Percentiles rank a stretch among this genome's conserved stretches.
Evolutionary conservation across 2,329 filamentous ascomycete genomes (phyloP).

Genomic region (Sclerotinia nivalis): DNA sequence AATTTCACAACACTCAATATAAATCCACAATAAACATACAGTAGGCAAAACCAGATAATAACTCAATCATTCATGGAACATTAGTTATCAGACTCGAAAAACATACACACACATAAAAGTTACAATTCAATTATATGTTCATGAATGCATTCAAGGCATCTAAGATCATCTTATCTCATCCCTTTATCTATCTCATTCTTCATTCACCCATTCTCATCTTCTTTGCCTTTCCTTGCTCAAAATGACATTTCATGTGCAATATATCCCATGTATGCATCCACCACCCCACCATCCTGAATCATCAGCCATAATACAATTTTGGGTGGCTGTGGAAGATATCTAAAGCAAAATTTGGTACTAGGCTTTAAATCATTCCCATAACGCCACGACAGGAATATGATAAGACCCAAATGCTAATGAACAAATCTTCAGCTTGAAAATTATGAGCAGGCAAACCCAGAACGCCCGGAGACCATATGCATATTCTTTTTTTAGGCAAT

Average conservation of each 20-base stretch:
- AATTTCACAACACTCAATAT: too few relatives aligned
- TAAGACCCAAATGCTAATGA: constrained; percentile 25
- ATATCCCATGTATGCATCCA: constrained; percentile 8
- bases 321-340: constrained; percentile 22
- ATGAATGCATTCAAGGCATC: constrained; percentile 26
- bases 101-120: not conserved
- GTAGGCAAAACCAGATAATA: not conserved
- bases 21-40: not conserved
- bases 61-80: not conserved
- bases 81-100: not conserved
- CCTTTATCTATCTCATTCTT: constrained; percentile 17
- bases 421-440: constrained; percentile 24
- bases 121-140: constrained; percentile 24
- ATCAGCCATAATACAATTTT: constrained; percentile 29
- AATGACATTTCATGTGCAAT: constrained; percentile 9
- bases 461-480: constrained; percentile 25
- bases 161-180: constrained; percentile 22
- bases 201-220: constrained; percentile 9
- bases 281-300: constrained; percentile 17
- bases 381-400: constrained; percentile 17
- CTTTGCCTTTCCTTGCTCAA: constrained; percentile 10
- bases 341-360: constrained; percentile 11
- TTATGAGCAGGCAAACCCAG: constrained; percentile 19
- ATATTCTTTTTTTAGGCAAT: constrained; percentile 31
- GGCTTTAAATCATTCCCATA: constrained; percentile 23